Base-by-base conservation (phyloP, 345 rosid species). In the Anastatica hierochuntica region DNA sequence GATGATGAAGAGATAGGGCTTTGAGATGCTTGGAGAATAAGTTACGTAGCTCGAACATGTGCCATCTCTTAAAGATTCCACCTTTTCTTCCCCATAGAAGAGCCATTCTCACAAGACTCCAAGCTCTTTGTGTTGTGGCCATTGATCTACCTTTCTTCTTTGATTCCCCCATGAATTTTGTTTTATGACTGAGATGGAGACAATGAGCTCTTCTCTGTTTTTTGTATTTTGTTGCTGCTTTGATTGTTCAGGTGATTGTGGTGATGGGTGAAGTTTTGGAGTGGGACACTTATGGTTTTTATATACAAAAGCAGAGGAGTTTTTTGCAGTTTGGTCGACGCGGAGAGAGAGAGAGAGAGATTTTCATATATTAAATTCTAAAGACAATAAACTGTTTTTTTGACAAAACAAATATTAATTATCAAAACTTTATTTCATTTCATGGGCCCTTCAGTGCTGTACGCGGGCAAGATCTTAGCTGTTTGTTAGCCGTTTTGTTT, bases 81-180 rank as follows among this genome's bases (percentile, higher is more conserved):
- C 98, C 95, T 74, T 81, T 92, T 74, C 86, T 75, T 10, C 80
- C 66, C 84, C 95, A 79, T 10, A 81, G 24, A 69, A 88, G 65
- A 23, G 83, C 80, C 13, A 76, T 60, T 14, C 87, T 79, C 19
- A 83, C 75, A 13, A 80, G 14, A 43, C 51, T 68, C 95, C 95
- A 80, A 4, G 78, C 84, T 63, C 66, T 70, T 1, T 20, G 61
- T 16, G 57, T 41, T 24, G 57, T 19, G n/a, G n/a, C n/a, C n/a
- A 42, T 36, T 9, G 72, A 44, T 19, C 45, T 23, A 31, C 54
- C 47, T 8, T 63, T 69, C 63, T 74, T 79, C 72, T 68, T 77
- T 39, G 70, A 49, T 23, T 42, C 58, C 39, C 44, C 69, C 69
- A 31, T 31, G 9, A 11, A 40, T 0, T 43, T 50, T 15, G 10